These are phyloP conservation scores for Aspergillus latus DNA, from an alignment of 2,329 filamentous ascomycete genomes.

Conservation along the genomic window DNA sequence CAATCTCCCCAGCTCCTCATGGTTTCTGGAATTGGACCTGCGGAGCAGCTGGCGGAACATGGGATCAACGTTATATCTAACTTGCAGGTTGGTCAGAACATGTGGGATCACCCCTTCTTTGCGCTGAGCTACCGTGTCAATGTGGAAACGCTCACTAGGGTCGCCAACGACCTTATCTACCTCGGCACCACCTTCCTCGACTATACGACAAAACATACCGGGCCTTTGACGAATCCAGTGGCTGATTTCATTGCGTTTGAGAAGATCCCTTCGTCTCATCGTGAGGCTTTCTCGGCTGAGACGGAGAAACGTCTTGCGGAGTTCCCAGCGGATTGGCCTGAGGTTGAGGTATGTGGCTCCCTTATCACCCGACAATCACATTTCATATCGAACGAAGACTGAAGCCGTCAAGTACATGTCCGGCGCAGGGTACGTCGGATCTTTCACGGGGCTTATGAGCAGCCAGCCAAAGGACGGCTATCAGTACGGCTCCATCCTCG, in stretches of 20 bases:
- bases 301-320: constrained; percentile 20
- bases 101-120: constrained; percentile 37
- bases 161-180: constrained; percentile 19
- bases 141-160: constrained; percentile 25
- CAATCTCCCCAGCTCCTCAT: constrained; percentile 49
- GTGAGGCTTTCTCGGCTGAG: constrained; percentile 19
- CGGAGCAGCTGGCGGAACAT: constrained; percentile 24
- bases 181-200: constrained; percentile 14
- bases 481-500: constrained; percentile 36
- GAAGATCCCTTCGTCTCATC: constrained; percentile 30
- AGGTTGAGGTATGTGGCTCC: constrained; percentile 28
- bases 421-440: constrained; percentile 19
- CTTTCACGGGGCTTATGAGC: constrained; percentile 11
- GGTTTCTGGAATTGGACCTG: constrained; percentile 52
- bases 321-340: constrained; percentile 40
- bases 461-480: constrained; percentile 23
- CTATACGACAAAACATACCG: constrained; percentile 9
- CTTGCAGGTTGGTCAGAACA: constrained; percentile 38
- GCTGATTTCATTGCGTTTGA: constrained; percentile 33
- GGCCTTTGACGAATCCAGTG: constrained; percentile 27
- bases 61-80: constrained; percentile 30
- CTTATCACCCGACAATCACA: too few species aligned
- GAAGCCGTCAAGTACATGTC: constrained; percentile 23
- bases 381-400: too few species aligned
- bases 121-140: constrained; percentile 29